Evolutionary conservation across 495 filamentous ascomycete species (phyloP).

Genomic region (Penicillium roqueforti): DNA sequence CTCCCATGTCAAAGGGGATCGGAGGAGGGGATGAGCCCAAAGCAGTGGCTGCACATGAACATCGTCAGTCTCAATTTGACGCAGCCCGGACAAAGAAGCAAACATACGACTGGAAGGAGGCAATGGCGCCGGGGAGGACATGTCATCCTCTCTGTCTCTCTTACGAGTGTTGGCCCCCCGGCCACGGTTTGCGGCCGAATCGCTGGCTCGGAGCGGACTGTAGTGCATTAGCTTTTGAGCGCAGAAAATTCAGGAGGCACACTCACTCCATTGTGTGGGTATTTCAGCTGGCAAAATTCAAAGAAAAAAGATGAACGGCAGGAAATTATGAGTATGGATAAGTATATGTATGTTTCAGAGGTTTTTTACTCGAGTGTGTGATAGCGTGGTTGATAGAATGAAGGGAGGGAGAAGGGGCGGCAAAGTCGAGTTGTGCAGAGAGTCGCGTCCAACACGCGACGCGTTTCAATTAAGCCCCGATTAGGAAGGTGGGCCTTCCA

Average conservation of each 20-base stretch:
- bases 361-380: constrained; percentile 11
- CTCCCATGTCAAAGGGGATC: constrained; percentile 51
- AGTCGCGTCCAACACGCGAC: constrained; percentile 34
- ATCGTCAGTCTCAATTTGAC: constrained; percentile 22
- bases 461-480: constrained; percentile 34
- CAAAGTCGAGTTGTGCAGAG: constrained; percentile 17
- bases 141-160: constrained; percentile 73
- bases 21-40: constrained; percentile 44
- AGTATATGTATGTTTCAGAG: neutral
- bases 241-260: constrained; percentile 7
- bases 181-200: constrained; percentile 84
- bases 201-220: constrained; percentile 77
- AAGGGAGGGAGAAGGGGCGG: constrained; percentile 21
- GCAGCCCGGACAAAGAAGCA: constrained; percentile 23
- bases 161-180: constrained; percentile 63
- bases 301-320: neutral
- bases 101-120: constrained; percentile 68
- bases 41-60: constrained; percentile 17
- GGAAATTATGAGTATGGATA: neutral
- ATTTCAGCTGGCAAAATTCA: neutral
- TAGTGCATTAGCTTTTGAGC: constrained; percentile 16
- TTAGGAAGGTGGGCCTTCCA: constrained; percentile 14
- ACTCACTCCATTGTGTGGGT: constrained; percentile 41
- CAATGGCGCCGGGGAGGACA: constrained; percentile 58
- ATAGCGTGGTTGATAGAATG: constrained; percentile 13